These are phyloP conservation scores for Phytomonas francai DNA, from an alignment of 208 protist genomes.

Conservation along the genomic window DNA sequence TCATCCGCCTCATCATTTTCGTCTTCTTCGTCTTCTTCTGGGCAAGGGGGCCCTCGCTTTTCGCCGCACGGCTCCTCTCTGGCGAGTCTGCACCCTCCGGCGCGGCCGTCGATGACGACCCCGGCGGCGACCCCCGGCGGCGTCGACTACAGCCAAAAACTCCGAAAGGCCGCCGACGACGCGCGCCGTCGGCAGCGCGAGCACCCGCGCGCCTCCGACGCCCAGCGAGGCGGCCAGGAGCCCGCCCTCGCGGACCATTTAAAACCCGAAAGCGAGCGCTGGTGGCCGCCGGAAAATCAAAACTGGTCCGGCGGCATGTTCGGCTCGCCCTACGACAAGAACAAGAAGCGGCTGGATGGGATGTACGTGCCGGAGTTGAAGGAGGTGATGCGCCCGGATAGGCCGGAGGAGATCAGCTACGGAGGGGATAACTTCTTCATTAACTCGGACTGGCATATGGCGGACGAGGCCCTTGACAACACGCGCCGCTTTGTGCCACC, in stretches of 20 bases:
- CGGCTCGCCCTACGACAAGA: slow-evolving; percentile 53
- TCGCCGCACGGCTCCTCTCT: slow-evolving; percentile 22
- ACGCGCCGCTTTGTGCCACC: slow-evolving; percentile 68
- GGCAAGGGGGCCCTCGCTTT: slow-evolving; percentile 13
- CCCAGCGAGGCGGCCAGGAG: slow-evolving; percentile 54
- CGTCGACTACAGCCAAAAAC: slow-evolving; percentile 59
- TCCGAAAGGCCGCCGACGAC: slow-evolving; percentile 29
- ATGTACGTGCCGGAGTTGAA: slow-evolving; percentile 84
- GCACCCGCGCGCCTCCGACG: slow-evolving; percentile 58
- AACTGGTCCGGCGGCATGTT: slow-evolving; percentile 73
- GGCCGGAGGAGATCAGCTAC: slow-evolving; percentile 69
- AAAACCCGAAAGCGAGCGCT: slow-evolving; percentile 34
- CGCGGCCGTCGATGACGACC: slow-evolving; percentile 42
- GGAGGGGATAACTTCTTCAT: slow-evolving; percentile 64
- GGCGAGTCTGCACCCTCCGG: slow-evolving; percentile 22
- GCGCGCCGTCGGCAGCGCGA: slow-evolving; percentile 37
- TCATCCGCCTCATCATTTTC: too few relatives aligned
- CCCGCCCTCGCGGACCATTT: slow-evolving; percentile 14
- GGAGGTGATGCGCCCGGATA: slow-evolving; percentile 42
- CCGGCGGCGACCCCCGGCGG: slow-evolving; percentile 64
- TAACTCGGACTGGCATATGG: slow-evolving; percentile 68
- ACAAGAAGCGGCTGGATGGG: slow-evolving; percentile 71
- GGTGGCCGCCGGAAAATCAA: slow-evolving; percentile 65
- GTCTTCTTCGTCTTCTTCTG: too few relatives aligned
- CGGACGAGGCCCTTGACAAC: slow-evolving; percentile 68